phyloP scores from a whole-genome alignment of 2,329 filamentous ascomycete species.

The Pseudogymnoascus sp. region DNA sequence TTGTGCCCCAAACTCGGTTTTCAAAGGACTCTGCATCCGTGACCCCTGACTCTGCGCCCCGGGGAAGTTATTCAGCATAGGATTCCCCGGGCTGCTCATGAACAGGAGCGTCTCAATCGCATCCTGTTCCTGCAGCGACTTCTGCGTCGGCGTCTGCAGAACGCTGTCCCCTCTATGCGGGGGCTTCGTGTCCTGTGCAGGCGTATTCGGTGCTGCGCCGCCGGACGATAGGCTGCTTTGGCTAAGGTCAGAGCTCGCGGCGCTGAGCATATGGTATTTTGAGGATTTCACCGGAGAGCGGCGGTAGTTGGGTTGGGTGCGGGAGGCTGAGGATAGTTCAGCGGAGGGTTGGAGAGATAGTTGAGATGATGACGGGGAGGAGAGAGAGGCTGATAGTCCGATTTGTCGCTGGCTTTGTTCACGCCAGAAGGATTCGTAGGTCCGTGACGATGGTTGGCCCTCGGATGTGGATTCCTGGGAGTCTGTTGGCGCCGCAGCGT shows the following conservation, averaged over 20 bases:
- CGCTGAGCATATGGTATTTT: slow-evolving; percentile 19
- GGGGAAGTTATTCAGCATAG: slow-evolving; percentile 50
- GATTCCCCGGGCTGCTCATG: slow-evolving; percentile 72
- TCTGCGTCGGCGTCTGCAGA: slow-evolving; percentile 57
- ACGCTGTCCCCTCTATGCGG: slow-evolving; percentile 14
- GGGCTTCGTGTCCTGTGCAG: background rate
- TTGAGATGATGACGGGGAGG: slow-evolving; percentile 36
- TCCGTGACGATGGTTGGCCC: slow-evolving; percentile 25
- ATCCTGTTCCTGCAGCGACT: slow-evolving; percentile 68
- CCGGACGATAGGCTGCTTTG: slow-evolving; percentile 17
- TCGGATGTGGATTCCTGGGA: slow-evolving; percentile 30
- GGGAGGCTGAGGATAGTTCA: slow-evolving; percentile 28
- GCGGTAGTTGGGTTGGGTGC: slow-evolving; percentile 19
- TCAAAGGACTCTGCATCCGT: slow-evolving; percentile 26
- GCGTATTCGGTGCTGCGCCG: background rate
- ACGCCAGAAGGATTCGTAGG: slow-evolving; percentile 41
- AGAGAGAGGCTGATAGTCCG: slow-evolving; percentile 37
- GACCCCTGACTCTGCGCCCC: slow-evolving; percentile 27
- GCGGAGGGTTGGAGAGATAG: slow-evolving; percentile 29
- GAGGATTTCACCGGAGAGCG: slow-evolving; percentile 27
- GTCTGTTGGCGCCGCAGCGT: slow-evolving; percentile 20
- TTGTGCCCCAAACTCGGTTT: slow-evolving; percentile 24
- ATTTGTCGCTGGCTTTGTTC: slow-evolving; percentile 32
- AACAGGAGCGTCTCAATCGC: slow-evolving; percentile 74
- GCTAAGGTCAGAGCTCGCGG: slow-evolving; percentile 14